Evolutionary conservation across 805 yeast genomes (phyloP).

Genomic region (Scheffersomyces coipomensis): DNA sequence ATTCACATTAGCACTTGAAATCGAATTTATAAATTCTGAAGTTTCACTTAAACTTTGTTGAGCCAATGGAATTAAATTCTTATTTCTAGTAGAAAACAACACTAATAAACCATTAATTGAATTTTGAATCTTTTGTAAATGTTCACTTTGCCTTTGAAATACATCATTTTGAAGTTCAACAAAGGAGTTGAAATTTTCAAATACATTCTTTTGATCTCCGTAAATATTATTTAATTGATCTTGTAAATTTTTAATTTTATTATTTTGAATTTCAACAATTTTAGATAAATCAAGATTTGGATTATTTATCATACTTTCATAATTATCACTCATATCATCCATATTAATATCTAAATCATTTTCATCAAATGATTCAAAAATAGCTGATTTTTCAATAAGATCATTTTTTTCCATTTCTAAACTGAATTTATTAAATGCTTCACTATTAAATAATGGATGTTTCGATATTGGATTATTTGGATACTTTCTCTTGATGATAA

Average conservation of each 20-base stretch:
- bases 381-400: constrained; percentile 3
- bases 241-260: constrained; percentile 8
- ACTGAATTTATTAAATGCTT: constrained; percentile 15
- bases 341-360: constrained; percentile 1
- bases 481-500: constrained; percentile 15
- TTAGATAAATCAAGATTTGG: constrained; percentile 1
- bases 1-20: constrained; percentile 9
- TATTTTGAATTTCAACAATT: constrained; percentile 4
- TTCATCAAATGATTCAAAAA: not conserved
- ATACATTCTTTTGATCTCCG: constrained; percentile 10
- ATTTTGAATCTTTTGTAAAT: constrained; percentile 14
- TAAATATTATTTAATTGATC: constrained; percentile 10
- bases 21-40: constrained; percentile 5
- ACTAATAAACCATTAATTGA: constrained; percentile 10
- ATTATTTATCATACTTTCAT: not conserved
- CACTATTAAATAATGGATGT: constrained; percentile 22
- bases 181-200: constrained; percentile 10
- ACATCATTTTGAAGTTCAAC: constrained; percentile 15
- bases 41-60: constrained; percentile 13
- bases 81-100: constrained; percentile 10
- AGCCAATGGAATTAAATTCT: constrained; percentile 11
- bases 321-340: not conserved
- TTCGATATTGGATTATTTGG: constrained; percentile 21
- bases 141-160: constrained; percentile 14
- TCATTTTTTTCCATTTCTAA: constrained; percentile 7